Evolutionary conservation across 805 yeast species (phyloP).

Genomic region (Candida golubevii): DNA sequence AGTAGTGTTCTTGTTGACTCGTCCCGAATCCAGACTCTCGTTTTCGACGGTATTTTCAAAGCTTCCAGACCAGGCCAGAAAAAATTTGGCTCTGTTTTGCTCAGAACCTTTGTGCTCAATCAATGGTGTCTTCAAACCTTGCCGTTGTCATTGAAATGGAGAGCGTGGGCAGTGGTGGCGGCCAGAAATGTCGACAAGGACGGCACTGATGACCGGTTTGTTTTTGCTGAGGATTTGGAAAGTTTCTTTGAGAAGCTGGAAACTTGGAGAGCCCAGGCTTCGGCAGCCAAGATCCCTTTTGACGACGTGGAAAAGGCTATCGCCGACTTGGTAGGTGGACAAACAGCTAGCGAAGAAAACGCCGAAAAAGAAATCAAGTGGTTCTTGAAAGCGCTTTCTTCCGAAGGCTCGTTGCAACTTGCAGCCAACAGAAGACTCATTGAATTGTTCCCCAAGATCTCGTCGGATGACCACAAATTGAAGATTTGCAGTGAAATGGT

Average conservation of each 20-base stretch:
- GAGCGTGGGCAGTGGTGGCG: constrained; percentile 32
- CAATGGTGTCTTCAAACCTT: constrained; percentile 47
- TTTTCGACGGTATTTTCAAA: constrained; percentile 36
- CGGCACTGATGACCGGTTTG: constrained; percentile 31
- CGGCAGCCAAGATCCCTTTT: constrained; percentile 46
- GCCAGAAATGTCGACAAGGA: constrained; percentile 15
- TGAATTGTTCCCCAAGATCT: constrained; percentile 54
- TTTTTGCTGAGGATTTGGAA: constrained; percentile 29
- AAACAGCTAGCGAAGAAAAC: constrained; percentile 47
- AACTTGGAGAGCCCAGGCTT: constrained; percentile 42
- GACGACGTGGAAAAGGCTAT: constrained; percentile 52
- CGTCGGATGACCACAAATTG: constrained; percentile 49
- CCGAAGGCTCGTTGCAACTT: constrained; percentile 28
- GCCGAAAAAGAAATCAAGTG: constrained; percentile 52
- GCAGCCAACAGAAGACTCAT: constrained; percentile 49
- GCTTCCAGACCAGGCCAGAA: constrained; percentile 43
- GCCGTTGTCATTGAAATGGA: constrained; percentile 47
- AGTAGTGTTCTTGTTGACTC: constrained; percentile 29
- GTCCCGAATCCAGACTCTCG: constrained; percentile 20
- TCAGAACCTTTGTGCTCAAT: constrained; percentile 60
- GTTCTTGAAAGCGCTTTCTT: constrained; percentile 45
- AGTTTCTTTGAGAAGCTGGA: constrained; percentile 37
- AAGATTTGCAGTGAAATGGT: constrained; percentile 46
- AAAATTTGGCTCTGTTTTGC: constrained; percentile 50
- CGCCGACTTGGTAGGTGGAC: constrained; percentile 52